These are phyloP conservation scores for Lactifluus subvellereus DNA, from an alignment of 768 basidiomycete genomes.

Conservation along the genomic window DNA sequence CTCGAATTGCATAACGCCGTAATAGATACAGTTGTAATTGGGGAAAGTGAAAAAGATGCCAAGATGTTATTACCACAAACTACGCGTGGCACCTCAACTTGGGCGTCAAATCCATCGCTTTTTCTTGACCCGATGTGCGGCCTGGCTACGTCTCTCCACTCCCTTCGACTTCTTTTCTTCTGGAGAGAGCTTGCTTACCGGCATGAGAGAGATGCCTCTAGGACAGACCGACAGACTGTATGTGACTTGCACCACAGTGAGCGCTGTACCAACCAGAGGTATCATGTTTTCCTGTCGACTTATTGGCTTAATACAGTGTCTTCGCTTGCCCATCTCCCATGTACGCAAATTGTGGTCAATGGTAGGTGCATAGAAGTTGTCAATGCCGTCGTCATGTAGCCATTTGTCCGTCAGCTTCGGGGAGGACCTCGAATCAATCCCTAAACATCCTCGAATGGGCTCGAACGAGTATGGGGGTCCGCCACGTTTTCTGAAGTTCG, in stretches of 20 bases:
- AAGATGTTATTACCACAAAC: no score
- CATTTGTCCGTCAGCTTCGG: no score
- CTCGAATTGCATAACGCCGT: slow-evolving; percentile 69
- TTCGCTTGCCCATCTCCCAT: neutral
- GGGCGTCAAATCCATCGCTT: neutral
- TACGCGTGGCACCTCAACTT: neutral
- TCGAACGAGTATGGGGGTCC: no score
- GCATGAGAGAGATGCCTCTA: neutral
- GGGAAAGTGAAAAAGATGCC: neutral
- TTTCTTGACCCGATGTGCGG: no score
- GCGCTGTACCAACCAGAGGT: no score
- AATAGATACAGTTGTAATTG: neutral
- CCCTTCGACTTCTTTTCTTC: neutral
- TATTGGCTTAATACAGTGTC: neutral
- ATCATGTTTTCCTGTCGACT: no score
- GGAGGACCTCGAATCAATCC: no score
- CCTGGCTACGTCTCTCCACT: no score
- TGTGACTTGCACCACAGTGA: neutral
- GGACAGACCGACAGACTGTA: no score
- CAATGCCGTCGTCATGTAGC: no score
- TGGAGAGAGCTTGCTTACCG: neutral
- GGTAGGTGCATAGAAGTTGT: neutral
- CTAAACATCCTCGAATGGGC: no score
- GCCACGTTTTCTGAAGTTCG: no score
- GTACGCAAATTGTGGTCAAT: neutral